Conservation (phyloP, 352 stramenopile genomes). For the Aphanomyces stellatus region DNA sequence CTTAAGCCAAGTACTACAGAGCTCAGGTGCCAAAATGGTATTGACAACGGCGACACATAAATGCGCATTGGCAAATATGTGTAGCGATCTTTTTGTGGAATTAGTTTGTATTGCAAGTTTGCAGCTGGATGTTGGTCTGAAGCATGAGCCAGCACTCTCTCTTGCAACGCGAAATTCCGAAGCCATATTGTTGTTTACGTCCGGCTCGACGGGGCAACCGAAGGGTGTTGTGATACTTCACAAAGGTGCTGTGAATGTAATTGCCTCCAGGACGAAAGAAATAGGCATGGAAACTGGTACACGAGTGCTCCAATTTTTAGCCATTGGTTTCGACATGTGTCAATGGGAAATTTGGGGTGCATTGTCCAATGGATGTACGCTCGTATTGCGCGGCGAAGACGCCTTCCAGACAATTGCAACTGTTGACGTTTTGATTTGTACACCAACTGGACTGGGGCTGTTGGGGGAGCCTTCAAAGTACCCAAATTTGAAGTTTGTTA, state of each 20-base stretch:
- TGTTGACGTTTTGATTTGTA: neutral
- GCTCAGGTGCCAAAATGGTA: too few species aligned
- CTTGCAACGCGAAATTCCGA: too few species aligned
- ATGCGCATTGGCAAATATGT: too few species aligned
- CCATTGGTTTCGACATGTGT: neutral
- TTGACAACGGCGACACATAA: too few species aligned
- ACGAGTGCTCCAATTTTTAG: neutral
- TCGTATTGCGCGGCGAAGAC: neutral
- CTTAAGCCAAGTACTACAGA: too few species aligned
- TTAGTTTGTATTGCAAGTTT: too few species aligned
- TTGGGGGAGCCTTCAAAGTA: neutral
- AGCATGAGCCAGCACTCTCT: too few species aligned
- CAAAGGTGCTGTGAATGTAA: neutral
- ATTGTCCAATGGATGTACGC: neutral
- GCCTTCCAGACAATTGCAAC: neutral
- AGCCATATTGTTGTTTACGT: too few species aligned
- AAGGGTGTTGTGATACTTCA: neutral
- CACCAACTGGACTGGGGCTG: neutral
- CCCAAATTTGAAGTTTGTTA: neutral
- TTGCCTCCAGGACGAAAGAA: neutral
- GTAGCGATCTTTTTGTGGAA: too few species aligned
- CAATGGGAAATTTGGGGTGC: neutral
- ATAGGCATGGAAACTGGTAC: neutral
- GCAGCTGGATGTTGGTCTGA: too few species aligned
- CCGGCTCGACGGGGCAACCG: neutral